Evolutionary conservation across 2,329 filamentous ascomycete species (phyloP), one percentile per base, ranked within the genome.

Genomic region (Aspergillus terreus): DNA sequence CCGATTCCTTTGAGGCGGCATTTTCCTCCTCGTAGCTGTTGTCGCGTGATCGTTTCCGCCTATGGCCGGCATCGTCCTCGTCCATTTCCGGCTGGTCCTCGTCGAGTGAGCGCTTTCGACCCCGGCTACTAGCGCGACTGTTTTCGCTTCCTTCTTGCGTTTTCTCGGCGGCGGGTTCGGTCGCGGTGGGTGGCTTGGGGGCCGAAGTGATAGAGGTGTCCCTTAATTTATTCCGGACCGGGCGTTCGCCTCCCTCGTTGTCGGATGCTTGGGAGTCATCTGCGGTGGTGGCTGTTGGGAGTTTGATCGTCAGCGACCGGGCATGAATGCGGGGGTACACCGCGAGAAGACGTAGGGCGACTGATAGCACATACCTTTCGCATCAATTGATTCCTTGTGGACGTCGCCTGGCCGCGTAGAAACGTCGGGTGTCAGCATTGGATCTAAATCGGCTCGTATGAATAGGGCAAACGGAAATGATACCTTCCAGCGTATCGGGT

Each of bases 151-250:
- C 47, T 45, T 41, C 21, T 55, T 51, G 27, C 46, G 53, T 27
- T 30, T 30, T 30, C 27, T 30, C 27, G 27, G 10, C 7, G 50
- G 46, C 30, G 58, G 50, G 12, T 40, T 27, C 25, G 54, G 25
- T 27, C 60, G 55, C 47, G 45, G 50, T 49, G 21, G 52, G 49
- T n/a, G 35, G 44, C 17, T 63, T 50, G 15, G 61, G 58, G 6
- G 54, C 57, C 15, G 74, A 70, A 36, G 77, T 78, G 50, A 85
- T 82, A n/a, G 79, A 76, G 3, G 82, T 83, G 60, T 84, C 79
- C 66, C 82, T 79, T 49, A 86, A 70, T 67, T 83, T 81, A 64
- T 84, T 78, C 52, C 82, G 73, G 35, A 84, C 79, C 7, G 81
- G 81, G 53, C 76, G 78, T 64, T 84, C 82, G 54, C 78, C 76